Evolutionary conservation across 2,329 filamentous ascomycete genomes (phyloP).

Genomic region (Neofusicoccum laricinum): DNA sequence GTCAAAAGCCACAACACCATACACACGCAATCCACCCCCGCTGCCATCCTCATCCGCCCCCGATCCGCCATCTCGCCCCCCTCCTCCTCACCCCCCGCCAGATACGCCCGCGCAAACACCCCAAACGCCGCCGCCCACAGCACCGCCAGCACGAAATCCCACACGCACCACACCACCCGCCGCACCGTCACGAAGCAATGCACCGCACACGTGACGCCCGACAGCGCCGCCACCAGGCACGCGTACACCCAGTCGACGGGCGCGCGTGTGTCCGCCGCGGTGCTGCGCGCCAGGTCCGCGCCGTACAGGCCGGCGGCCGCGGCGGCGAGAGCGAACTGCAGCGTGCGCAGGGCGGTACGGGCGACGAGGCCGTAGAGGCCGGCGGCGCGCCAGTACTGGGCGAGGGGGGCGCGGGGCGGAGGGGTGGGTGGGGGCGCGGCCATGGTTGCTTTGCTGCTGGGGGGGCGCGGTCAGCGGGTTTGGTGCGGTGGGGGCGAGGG

Average conservation of each 20-base stretch:
- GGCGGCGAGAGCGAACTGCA: background rate
- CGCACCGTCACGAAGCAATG: constrained; percentile 5
- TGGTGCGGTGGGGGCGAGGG: too few relatives aligned
- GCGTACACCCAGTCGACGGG: constrained; percentile 4
- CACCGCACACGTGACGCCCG: background rate
- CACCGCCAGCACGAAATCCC: background rate
- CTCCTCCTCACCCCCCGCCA: background rate
- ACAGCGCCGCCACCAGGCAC: background rate
- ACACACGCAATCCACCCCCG: background rate
- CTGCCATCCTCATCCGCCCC: background rate
- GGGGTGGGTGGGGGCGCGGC: background rate
- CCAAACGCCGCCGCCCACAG: background rate
- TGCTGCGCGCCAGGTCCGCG: background rate
- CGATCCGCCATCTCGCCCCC: background rate
- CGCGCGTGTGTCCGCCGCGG: background rate
- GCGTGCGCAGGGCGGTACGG: background rate
- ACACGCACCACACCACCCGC: background rate
- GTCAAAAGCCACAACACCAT: background rate
- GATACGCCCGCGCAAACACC: background rate
- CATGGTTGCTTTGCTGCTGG: too few relatives aligned
- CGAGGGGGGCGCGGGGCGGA: background rate
- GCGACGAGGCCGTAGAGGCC: background rate
- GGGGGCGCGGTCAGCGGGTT: too few relatives aligned
- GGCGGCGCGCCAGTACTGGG: background rate
- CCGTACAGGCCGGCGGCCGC: background rate